Percentiles rank a stretch among this genome's conserved stretches.
phyloP scores from a whole-genome alignment of 805 yeast genomes.

The Candida michaelii region DNA sequence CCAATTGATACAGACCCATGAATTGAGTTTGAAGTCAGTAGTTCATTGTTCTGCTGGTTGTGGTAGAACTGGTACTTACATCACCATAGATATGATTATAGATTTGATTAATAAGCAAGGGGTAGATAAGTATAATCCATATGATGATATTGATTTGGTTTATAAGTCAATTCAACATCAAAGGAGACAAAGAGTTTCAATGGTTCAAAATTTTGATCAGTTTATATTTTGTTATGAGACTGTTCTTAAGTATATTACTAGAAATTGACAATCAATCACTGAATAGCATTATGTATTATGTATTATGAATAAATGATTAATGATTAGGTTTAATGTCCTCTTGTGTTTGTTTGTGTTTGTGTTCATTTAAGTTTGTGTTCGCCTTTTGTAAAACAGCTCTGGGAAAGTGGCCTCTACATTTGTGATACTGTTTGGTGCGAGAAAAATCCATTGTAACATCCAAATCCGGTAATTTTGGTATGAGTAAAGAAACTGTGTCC shows the following conservation, averaged over 20 bases:
- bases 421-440: background rate
- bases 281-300: background rate
- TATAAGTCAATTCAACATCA: slow-evolving; percentile 63
- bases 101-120: slow-evolving; percentile 20
- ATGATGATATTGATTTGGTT: slow-evolving; percentile 51
- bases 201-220: slow-evolving; percentile 83
- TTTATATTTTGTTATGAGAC: slow-evolving; percentile 72
- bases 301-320: slow-evolving; percentile 12
- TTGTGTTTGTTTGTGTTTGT: too few species aligned
- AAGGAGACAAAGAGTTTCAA: slow-evolving; percentile 72
- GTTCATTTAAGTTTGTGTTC: too few species aligned
- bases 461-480: slow-evolving; percentile 13
- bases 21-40: slow-evolving; percentile 20
- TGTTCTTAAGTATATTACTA: slow-evolving; percentile 26
- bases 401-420: too few species aligned
- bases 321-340: slow-evolving; percentile 7
- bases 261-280: too few species aligned
- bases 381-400: too few species aligned
- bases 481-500: slow-evolving; percentile 14
- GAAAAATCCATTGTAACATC: slow-evolving; percentile 12
- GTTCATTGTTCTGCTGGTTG: slow-evolving; percentile 65
- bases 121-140: slow-evolving; percentile 15
- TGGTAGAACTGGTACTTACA: slow-evolving; percentile 56
- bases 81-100: slow-evolving; percentile 43
- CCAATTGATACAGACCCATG: slow-evolving; percentile 17